Percentiles rank a stretch among this genome's conserved stretches.
phyloP scores from a whole-genome alignment of 108 stramenopile species.

The Ochromonas danica region DNA sequence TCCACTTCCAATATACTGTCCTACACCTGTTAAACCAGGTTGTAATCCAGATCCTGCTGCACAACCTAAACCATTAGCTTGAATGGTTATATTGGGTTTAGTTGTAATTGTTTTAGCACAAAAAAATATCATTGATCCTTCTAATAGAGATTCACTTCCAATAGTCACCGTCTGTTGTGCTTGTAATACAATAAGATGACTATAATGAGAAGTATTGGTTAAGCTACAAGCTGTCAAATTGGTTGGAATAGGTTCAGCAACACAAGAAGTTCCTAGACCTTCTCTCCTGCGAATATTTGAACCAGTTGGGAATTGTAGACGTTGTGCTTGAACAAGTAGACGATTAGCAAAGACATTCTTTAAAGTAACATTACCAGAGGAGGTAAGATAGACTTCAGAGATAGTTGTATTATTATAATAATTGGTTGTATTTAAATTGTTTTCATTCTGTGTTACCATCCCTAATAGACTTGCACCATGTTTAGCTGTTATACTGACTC shows the following conservation, averaged over 20 bases:
- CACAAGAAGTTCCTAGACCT: neutral
- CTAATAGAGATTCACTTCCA: neutral
- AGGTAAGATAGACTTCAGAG: too few species aligned
- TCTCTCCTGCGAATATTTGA: neutral
- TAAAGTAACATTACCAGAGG: neutral
- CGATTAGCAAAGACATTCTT: neutral
- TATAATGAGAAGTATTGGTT: too few species aligned
- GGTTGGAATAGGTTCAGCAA: neutral
- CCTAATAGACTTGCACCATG: too few species aligned
- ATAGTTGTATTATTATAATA: too few species aligned
- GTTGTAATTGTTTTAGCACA: neutral
- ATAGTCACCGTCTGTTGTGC: neutral
- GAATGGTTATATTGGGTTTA: neutral
- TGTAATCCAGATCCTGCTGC: neutral
- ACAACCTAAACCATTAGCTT: slow-evolving; percentile 5
- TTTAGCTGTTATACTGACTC: too few species aligned
- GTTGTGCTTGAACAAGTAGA: neutral
- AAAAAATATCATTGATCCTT: neutral
- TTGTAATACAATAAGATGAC: neutral
- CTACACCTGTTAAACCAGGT: neutral
- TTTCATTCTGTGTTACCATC: too few species aligned
- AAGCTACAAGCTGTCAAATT: neutral
- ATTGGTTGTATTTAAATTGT: too few species aligned
- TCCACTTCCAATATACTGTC: neutral
- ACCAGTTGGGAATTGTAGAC: neutral